Conservation (phyloP, 345 rosid species). For the Eucalyptus guilfoylei region DNA sequence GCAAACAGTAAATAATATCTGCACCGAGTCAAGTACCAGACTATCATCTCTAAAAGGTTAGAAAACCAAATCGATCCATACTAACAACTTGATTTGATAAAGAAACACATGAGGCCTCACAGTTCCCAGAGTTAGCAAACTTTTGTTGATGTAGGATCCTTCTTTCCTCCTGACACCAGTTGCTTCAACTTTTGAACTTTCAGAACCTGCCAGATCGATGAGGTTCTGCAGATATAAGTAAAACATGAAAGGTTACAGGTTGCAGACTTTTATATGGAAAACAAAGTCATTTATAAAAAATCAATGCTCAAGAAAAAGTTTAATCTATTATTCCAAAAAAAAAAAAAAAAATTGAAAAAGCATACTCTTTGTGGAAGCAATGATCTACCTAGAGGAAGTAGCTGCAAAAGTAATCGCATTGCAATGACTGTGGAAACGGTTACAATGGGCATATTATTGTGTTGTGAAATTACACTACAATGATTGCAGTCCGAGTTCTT, state of each 20-base stretch:
- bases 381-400: neutral
- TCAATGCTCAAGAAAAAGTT: neutral
- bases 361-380: neutral
- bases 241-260: conserved; percentile 16
- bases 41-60: neutral
- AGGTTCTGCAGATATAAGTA: conserved; percentile 83
- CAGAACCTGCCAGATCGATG: conserved; percentile 99
- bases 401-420: neutral
- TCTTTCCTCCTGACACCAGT: conserved; percentile 92
- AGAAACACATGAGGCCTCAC: conserved; percentile 37
- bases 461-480: neutral
- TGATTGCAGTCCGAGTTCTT: neutral
- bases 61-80: neutral
- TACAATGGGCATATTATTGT: neutral
- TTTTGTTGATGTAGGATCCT: conserved; percentile 97
- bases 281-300: neutral
- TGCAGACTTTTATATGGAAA: neutral
- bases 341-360: neutral
- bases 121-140: conserved; percentile 96
- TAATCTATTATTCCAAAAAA: neutral
- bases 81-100: neutral
- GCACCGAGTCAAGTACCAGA: neutral
- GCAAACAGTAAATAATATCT: neutral
- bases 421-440: neutral
- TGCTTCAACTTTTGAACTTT: conserved; percentile 98